Percentiles rank a stretch among this genome's conserved stretches.
Conservation (phyloP, 345 rosid species). For the Gossypium arboreum region DNA sequence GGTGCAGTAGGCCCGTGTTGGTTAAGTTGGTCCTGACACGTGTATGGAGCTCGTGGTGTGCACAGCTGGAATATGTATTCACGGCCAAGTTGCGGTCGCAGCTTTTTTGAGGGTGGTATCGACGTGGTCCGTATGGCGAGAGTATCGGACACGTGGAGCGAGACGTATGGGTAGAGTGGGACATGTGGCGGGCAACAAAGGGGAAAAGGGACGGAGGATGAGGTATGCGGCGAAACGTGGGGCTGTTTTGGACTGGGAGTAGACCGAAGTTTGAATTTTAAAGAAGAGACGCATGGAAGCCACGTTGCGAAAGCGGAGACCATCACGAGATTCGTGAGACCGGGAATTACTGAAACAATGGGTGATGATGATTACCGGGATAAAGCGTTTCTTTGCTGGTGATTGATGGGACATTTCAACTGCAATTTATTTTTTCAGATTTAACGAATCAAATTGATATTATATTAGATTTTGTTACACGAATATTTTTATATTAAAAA, state of each 20-base stretch:
- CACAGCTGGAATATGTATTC: conserved; percentile 5
- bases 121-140: not conserved
- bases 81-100: conserved; percentile 1
- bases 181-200: not conserved
- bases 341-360: not conserved
- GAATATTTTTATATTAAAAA: too few relatives aligned
- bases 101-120: not conserved
- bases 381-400: not conserved
- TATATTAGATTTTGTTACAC: too few relatives aligned
- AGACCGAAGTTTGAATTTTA: not conserved
- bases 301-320: not conserved
- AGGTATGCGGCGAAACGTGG: not conserved
- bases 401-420: not conserved
- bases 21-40: not conserved
- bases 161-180: not conserved
- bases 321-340: not conserved
- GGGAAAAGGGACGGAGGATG: not conserved
- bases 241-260: not conserved
- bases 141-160: not conserved
- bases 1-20: not conserved
- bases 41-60: not conserved
- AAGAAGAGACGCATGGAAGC: not conserved
- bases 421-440: too few relatives aligned
- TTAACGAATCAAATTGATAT: too few relatives aligned
- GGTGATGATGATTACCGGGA: not conserved